Percentiles rank a stretch among this genome's conserved stretches.
Evolutionary conservation across 164 flowering plant genomes (phyloP).

Genomic region (Taxillus chinensis): DNA sequence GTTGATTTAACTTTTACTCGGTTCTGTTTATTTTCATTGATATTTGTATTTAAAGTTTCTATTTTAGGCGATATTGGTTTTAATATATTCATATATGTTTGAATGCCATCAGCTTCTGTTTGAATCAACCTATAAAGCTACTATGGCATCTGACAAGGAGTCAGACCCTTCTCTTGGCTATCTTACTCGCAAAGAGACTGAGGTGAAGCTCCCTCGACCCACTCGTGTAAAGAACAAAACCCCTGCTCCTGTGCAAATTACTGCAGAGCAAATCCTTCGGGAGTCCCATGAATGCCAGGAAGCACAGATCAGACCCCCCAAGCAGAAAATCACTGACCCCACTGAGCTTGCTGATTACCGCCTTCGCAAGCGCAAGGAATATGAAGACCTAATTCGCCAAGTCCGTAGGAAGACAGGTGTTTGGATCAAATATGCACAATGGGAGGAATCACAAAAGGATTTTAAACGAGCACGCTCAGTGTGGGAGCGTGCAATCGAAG

Average conservation of each 20-base stretch:
- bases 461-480: constrained; percentile 74
- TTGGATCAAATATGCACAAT: constrained; percentile 86
- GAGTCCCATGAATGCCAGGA: constrained; percentile 92
- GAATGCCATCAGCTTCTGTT: too few species aligned
- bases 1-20: too few species aligned
- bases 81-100: too few species aligned
- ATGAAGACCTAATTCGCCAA: constrained; percentile 66
- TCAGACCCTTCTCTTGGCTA: constrained; percentile 62
- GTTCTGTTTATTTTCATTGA: too few species aligned
- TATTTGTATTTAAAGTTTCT: too few species aligned
- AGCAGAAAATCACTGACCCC: constrained; percentile 83
- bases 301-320: constrained; percentile 88
- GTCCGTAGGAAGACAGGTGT: constrained; percentile 69
- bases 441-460: constrained; percentile 94
- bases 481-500: constrained; percentile 89
- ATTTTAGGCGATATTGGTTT: too few species aligned
- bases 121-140: too few species aligned
- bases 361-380: constrained; percentile 83
- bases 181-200: constrained; percentile 65
- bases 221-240: constrained; percentile 93
- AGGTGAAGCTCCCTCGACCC: constrained; percentile 90
- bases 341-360: constrained; percentile 84
- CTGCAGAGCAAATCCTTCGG: constrained; percentile 89
- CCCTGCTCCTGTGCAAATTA: constrained; percentile 79
- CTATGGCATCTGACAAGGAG: constrained; percentile 18